Evolutionary conservation across 768 basidiomycete species (phyloP), one percentile per base, ranked within the genome.

Genomic region (Cystobasidium ongulense): DNA sequence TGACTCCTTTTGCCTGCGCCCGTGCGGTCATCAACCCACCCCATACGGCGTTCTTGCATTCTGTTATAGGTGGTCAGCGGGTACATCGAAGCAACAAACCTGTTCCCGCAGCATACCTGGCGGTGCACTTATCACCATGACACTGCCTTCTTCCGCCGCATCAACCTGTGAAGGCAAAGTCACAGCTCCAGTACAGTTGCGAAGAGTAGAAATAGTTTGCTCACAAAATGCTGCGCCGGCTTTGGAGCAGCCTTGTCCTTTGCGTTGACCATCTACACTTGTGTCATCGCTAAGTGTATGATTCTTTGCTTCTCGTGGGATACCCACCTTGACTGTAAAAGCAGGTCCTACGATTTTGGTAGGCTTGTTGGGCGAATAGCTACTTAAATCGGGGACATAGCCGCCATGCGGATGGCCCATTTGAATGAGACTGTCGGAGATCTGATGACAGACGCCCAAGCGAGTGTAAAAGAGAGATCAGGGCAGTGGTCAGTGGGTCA

Each of bases 11-110:
- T 15, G 86, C 85, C 78, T 87, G 86, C 0, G 92, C 92, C 25
- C 90, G 90, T 0, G 90, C 89, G 13, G 90, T 88, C 91, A 92
- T 91, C 25, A 82, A 86, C 23, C 92, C 92, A 27, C 92, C 92
- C 92, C 92, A 95, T 5, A 92, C 90, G 2, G 91, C 72, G 50
- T 65, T 73, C 36, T 64, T 63, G 25, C 29, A 46, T 39, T 43
- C 72, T 73, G 63, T 23, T 15, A 10, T 38, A 54, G 29, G n/a
- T 54, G 11, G 21, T 54, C 43, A 46, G 13, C 43, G n/a, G 43
- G 43, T n/a, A 46, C n/a, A n/a, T n/a, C n/a, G n/a, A 41, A 38
- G 11, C 23, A 10, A 21, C 23, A 25, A 36, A 15, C 17, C 31
- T 21, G 67, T 27, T 13, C 13, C n/a, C 43, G 13, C 13, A 81